These are phyloP conservation scores for Mesembryanthemum crystallinum DNA, from an alignment of 148 eudicot species.

Conservation along the genomic window DNA sequence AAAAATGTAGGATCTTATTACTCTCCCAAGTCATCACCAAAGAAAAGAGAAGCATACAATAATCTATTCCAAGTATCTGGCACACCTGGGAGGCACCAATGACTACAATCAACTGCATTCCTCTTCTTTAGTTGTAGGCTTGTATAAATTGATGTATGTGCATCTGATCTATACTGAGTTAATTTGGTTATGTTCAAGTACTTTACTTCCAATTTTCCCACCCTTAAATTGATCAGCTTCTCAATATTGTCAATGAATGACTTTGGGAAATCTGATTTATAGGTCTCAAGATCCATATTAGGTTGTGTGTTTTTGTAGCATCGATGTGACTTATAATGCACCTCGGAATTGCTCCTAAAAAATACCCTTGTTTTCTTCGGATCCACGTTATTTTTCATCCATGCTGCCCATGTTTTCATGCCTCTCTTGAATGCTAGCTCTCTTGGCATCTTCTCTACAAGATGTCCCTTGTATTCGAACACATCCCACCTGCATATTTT, in stretches of 20 bases:
- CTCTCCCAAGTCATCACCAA: too few species aligned
- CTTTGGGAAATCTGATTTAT: neutral
- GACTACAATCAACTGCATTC: slow-evolving; percentile 31
- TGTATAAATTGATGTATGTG: slow-evolving; percentile 28
- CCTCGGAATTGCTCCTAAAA: slow-evolving; percentile 22
- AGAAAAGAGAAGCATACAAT: slow-evolving; percentile 32
- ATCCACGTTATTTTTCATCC: neutral
- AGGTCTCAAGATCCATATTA: neutral
- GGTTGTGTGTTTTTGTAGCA: slow-evolving; percentile 21
- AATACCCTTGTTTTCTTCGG: slow-evolving; percentile 8
- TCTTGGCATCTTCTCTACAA: slow-evolving; percentile 24
- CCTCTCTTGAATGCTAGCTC: slow-evolving; percentile 34
- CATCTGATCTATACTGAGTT: slow-evolving; percentile 34
- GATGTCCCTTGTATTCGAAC: slow-evolving; percentile 24
- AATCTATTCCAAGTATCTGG: slow-evolving; percentile 48
- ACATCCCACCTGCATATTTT: slow-evolving; percentile 43
- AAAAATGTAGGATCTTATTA: too few species aligned
- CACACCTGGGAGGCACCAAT: slow-evolving; percentile 47
- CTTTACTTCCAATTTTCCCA: slow-evolving; percentile 21
- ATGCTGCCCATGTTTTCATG: slow-evolving; percentile 42
- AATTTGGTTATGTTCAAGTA: slow-evolving; percentile 42
- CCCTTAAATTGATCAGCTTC: slow-evolving; percentile 19
- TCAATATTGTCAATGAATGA: slow-evolving; percentile 12
- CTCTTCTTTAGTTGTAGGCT: slow-evolving; percentile 9
- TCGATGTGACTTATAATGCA: neutral